Percentiles rank a stretch among this genome's conserved stretches.
Conservation (phyloP, 164 flowering plant genomes). For the Buxus sempervirens region DNA sequence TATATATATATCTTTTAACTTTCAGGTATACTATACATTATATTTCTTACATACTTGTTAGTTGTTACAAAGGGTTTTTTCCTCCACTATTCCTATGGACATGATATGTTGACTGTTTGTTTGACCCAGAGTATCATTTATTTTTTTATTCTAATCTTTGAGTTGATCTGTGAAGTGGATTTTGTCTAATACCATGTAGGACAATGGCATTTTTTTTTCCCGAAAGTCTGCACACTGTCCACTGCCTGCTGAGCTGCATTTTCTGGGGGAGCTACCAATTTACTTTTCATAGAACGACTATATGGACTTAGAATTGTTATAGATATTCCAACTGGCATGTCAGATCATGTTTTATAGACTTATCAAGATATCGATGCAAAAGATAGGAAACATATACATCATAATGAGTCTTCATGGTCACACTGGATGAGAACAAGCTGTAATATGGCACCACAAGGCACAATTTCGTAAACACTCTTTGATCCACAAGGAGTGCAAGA, state of each 20-base stretch:
- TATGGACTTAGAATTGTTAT: neutral
- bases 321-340: constrained; percentile 27
- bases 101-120: no score
- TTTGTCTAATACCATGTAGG: neutral
- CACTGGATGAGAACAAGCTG: constrained; percentile 48
- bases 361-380: constrained; percentile 17
- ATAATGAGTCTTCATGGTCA: constrained; percentile 46
- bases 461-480: constrained; percentile 10
- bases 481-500: constrained; percentile 10
- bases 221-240: constrained; percentile 1
- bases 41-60: no score
- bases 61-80: no score
- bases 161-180: neutral
- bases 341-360: constrained; percentile 27
- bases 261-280: constrained; percentile 11
- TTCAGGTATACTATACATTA: no score
- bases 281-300: neutral
- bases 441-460: constrained; percentile 19
- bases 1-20: no score
- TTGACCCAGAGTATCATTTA: no score
- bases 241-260: constrained; percentile 8
- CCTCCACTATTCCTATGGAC: no score
- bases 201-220: neutral
- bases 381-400: constrained; percentile 19
- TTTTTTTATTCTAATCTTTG: no score